Conservation (phyloP, 148 eudicot species). For the Chenopodium suecicum region DNA sequence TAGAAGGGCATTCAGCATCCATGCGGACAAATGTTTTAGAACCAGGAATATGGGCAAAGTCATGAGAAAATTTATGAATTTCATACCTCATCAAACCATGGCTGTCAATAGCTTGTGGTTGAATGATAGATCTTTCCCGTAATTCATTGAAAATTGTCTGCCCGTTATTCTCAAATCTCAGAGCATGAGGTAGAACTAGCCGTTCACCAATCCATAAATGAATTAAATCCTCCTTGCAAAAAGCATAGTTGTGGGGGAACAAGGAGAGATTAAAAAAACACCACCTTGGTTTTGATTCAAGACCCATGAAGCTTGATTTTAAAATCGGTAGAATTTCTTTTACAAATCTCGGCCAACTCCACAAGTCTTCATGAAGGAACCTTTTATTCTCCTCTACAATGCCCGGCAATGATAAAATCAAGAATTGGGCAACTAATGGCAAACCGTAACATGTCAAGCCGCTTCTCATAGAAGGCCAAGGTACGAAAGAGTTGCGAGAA, state of each 20-base stretch:
- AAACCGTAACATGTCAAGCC: no score
- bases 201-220: slow-evolving; percentile 1
- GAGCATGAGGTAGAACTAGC: background rate
- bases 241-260: background rate
- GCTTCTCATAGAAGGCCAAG: no score
- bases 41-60: slow-evolving; percentile 1
- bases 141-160: background rate
- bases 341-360: no score
- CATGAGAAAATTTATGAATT: background rate
- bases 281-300: no score
- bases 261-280: no score
- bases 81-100: background rate
- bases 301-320: no score
- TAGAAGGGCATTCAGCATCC: background rate
- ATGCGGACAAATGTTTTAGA: background rate
- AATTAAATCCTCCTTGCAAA: background rate
- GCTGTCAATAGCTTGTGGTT: background rate
- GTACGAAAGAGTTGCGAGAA: no score
- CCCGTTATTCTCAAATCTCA: background rate
- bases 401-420: no score
- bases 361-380: no score
- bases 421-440: no score
- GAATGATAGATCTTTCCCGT: background rate
- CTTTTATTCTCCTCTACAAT: no score
- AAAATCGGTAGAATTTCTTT: no score